A percentile compares a stretch with the other conserved stretches of the same genome.
Evolutionary conservation across 805 yeast species (phyloP).

Genomic region (Candida pseudoglaebosa): DNA sequence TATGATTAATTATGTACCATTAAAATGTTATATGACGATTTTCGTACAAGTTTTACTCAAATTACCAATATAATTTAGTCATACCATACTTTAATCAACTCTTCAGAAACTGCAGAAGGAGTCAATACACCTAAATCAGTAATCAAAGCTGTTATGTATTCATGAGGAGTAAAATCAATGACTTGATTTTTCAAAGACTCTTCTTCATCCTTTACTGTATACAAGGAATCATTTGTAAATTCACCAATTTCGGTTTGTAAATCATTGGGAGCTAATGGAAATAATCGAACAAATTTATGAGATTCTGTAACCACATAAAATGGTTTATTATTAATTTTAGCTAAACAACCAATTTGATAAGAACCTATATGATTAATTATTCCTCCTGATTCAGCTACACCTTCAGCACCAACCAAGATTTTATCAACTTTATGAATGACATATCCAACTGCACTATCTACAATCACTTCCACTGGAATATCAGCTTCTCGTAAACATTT

Average conservation of each 20-base stretch:
- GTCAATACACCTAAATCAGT: constrained; percentile 96
- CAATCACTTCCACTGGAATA: constrained; percentile 83
- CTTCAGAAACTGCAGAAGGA: constrained; percentile 98
- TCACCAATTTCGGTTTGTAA: constrained; percentile 51
- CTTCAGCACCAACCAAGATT: constrained; percentile 96
- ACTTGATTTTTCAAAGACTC: constrained; percentile 28
- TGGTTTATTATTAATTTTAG: constrained; percentile 87
- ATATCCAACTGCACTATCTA: constrained; percentile 91
- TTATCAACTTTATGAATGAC: constrained; percentile 89
- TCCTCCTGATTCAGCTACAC: constrained; percentile 98
- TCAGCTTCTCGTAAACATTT: constrained; percentile 60
- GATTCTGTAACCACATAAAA: constrained; percentile 91
- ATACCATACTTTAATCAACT: constrained; percentile 96
- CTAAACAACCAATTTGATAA: constrained; percentile 89
- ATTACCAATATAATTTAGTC: constrained; percentile 43
- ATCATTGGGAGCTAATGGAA: constrained; percentile 91
- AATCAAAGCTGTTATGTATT: constrained; percentile 88
- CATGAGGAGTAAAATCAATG: constrained; percentile 94
- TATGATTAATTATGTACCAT: no score
- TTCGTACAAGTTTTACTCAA: neutral
- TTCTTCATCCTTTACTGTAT: constrained; percentile 17
- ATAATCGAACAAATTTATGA: constrained; percentile 94
- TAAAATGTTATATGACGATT: constrained; percentile 1
- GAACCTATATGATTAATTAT: constrained; percentile 94
- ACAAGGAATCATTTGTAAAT: constrained; percentile 12